These are phyloP conservation scores for Stentor coeruleus DNA, from an alignment of 73 alveolate species.

Conservation along the genomic window DNA sequence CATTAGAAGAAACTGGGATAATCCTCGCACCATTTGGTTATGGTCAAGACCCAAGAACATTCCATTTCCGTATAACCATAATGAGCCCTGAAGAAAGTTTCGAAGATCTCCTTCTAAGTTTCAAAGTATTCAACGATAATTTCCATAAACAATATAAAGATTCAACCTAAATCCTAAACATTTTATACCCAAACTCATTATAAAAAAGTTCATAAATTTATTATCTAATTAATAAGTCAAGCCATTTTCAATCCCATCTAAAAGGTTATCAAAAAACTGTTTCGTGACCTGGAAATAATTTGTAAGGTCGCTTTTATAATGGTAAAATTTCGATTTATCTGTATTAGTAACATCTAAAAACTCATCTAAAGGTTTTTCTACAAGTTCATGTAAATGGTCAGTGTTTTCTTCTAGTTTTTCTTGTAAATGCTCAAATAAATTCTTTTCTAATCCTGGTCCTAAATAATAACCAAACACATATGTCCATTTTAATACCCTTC, in stretches of 20 bases:
- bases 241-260: slow-evolving; percentile 55
- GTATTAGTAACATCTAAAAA: slow-evolving; percentile 36
- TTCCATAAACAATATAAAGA: background rate
- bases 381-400: slow-evolving; percentile 76
- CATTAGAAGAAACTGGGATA: background rate
- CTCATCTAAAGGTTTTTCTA: slow-evolving; percentile 61
- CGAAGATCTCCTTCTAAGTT: background rate
- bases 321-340: slow-evolving; percentile 53
- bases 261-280: slow-evolving; percentile 45
- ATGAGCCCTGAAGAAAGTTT: background rate
- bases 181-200: too few relatives aligned
- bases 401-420: slow-evolving; percentile 70
- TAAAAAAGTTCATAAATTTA: too few relatives aligned
- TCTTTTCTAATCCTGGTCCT: slow-evolving; percentile 39
- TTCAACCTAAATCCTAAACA: too few relatives aligned
- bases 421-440: slow-evolving; percentile 64
- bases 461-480: slow-evolving; percentile 78
- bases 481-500: slow-evolving; percentile 78
- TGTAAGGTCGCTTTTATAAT: slow-evolving; percentile 43
- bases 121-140: slow-evolving; percentile 6
- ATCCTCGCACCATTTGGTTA: background rate
- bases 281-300: slow-evolving; percentile 47
- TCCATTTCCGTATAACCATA: background rate
- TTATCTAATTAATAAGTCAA: background rate
- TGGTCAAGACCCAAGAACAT: background rate